phyloP scores from a whole-genome alignment of 108 stramenopile genomes.

The Cyclostephanos tholiformis region DNA sequence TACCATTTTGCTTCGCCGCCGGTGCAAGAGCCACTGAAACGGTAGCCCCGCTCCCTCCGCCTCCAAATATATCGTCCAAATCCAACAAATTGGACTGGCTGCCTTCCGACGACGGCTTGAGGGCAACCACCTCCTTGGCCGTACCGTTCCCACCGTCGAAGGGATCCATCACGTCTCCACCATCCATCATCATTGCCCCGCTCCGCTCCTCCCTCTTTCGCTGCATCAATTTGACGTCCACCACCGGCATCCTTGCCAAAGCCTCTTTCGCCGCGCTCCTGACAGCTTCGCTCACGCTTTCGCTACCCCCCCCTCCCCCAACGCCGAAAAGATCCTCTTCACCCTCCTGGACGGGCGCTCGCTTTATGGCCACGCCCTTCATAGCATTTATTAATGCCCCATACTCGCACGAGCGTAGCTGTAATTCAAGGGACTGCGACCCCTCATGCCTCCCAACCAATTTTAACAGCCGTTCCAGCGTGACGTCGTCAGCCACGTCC shows the following conservation, averaged over 20 bases:
- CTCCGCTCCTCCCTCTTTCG: constrained; percentile 61
- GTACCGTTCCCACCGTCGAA: constrained; percentile 43
- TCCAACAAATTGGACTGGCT: constrained; percentile 81
- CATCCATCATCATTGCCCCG: constrained; percentile 33
- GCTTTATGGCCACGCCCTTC: constrained; percentile 51
- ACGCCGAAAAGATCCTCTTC: neutral
- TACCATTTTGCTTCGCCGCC: constrained; percentile 48
- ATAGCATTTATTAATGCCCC: constrained; percentile 81
- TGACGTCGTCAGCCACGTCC: constrained; percentile 62
- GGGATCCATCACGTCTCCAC: constrained; percentile 32
- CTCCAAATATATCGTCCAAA: constrained; percentile 94
- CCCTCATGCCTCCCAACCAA: constrained; percentile 71
- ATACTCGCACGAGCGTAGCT: constrained; percentile 95
- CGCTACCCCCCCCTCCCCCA: neutral
- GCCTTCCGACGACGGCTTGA: constrained; percentile 38
- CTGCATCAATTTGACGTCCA: constrained; percentile 85
- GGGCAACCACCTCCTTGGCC: neutral
- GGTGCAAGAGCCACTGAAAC: constrained; percentile 29
- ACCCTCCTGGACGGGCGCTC: neutral
- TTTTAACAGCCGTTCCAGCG: constrained; percentile 58
- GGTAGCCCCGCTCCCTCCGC: constrained; percentile 44
- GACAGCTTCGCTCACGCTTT: constrained; percentile 1
- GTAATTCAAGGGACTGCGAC: constrained; percentile 90
- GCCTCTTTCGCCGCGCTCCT: constrained; percentile 66
- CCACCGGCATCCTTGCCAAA: constrained; percentile 93